phyloP scores from a whole-genome alignment of 208 protist genomes.

The Leishmania major region DNA sequence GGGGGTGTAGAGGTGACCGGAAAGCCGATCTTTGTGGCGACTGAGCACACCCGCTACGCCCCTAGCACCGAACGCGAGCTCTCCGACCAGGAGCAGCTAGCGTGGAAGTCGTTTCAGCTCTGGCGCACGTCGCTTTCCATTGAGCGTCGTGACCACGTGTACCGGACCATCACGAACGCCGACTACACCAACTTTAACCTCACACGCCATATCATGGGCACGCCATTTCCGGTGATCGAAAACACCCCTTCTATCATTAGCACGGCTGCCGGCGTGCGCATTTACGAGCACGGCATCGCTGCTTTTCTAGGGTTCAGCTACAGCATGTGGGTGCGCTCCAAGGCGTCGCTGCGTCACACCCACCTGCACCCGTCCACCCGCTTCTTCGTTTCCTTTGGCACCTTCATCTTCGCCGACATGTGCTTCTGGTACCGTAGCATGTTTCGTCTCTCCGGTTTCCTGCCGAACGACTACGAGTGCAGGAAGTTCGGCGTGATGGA shows the following conservation, averaged over 20 bases:
- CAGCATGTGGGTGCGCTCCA: conserved; percentile 73
- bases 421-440: conserved; percentile 85
- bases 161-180: conserved; percentile 67
- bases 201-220: conserved; percentile 78
- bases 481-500: conserved; percentile 88
- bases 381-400: conserved; percentile 39
- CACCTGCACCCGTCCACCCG: conserved; percentile 46
- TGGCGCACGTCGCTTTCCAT: conserved; percentile 79
- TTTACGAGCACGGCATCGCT: conserved; percentile 79
- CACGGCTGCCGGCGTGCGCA: conserved; percentile 54
- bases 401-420: conserved; percentile 66
- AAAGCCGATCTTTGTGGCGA: conserved; percentile 82
- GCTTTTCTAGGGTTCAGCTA: conserved; percentile 43
- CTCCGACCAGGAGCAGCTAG: conserved; percentile 85
- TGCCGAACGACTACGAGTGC: conserved; percentile 90
- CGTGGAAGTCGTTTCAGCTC: conserved; percentile 90
- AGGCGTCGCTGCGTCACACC: conserved; percentile 58
- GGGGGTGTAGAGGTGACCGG: conserved; percentile 56
- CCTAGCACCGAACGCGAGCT: conserved; percentile 70
- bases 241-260: conserved; percentile 50
- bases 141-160: conserved; percentile 82
- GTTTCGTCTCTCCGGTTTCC: conserved; percentile 76
- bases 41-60: conserved; percentile 72
- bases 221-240: conserved; percentile 83
- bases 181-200: conserved; percentile 89